phyloP scores from a whole-genome alignment of 2,329 filamentous ascomycete species.

The Phyllosticta citribraziliensis region DNA sequence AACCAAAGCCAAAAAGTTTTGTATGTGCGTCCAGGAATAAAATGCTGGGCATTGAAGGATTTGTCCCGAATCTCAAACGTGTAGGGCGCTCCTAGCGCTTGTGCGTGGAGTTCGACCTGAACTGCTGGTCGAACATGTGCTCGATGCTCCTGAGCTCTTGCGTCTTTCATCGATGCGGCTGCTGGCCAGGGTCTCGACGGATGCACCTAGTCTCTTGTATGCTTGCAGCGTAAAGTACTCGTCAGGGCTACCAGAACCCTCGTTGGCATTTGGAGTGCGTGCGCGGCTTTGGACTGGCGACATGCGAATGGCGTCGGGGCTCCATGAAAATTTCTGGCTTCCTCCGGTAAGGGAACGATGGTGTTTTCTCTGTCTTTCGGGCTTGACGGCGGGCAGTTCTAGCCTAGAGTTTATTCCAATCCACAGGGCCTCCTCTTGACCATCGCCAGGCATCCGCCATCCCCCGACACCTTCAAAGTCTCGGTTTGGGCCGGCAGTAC shows the following conservation, averaged over 20 bases:
- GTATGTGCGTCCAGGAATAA: neutral
- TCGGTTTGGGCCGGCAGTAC: constrained; percentile 22
- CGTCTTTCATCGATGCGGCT: constrained; percentile 4
- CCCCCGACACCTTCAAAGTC: constrained; percentile 38
- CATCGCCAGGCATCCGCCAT: constrained; percentile 26
- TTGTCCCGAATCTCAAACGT: neutral
- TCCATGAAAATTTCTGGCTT: constrained; percentile 19
- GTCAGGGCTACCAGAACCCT: constrained; percentile 6
- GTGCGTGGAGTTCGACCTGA: constrained; percentile 5
- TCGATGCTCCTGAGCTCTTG: constrained; percentile 7
- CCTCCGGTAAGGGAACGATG: constrained; percentile 26
- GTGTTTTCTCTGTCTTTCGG: constrained; percentile 14
- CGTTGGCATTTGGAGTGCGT: constrained; percentile 1
- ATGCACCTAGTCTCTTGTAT: neutral
- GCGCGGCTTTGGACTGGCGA: constrained; percentile 20
- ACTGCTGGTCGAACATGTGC: constrained; percentile 9
- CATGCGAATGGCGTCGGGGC: constrained; percentile 27
- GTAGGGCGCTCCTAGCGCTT: constrained; percentile 1
- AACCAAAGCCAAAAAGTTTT: neutral
- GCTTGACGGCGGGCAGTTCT: constrained; percentile 25
- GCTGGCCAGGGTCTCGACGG: constrained; percentile 1
- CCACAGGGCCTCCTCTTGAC: constrained; percentile 35
- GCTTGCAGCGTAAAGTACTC: constrained; percentile 12
- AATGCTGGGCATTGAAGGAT: neutral
- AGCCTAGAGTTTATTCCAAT: constrained; percentile 34